phyloP scores from a whole-genome alignment of 331 rosid genomes.

The Rosa hybrid region DNA sequence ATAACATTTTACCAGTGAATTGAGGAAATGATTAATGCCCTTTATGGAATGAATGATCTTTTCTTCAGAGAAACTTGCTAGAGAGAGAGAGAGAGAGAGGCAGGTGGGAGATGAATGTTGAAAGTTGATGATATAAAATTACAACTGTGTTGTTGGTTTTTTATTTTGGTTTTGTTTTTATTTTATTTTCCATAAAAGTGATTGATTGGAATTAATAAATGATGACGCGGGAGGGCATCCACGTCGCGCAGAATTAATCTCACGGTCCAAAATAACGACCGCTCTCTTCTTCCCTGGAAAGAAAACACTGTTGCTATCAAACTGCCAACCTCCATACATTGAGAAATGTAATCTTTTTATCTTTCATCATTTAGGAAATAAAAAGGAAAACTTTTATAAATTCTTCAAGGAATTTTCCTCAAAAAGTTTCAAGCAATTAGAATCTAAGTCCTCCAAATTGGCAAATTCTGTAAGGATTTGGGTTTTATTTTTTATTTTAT shows the following conservation, averaged over 20 bases:
- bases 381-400: neutral
- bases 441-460: no score
- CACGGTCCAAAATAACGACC: neutral
- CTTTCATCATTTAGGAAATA: neutral
- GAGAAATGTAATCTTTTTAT: neutral
- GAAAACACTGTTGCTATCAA: neutral
- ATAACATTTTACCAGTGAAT: conserved; percentile 25
- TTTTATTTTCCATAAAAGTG: neutral
- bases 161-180: neutral
- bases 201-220: conserved; percentile 1
- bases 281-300: neutral
- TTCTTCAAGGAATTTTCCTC: no score
- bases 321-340: neutral
- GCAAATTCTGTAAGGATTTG: neutral
- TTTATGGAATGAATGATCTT: neutral
- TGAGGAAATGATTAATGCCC: conserved; percentile 27
- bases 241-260: neutral
- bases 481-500: neutral
- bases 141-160: neutral
- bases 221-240: neutral
- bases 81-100: neutral
- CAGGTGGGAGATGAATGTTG: conserved; percentile 25
- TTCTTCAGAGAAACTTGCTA: conserved; percentile 17
- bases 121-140: neutral
- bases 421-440: no score